Conservation (phyloP, 345 rosid species). For the Euphorbia pulcherrima region DNA sequence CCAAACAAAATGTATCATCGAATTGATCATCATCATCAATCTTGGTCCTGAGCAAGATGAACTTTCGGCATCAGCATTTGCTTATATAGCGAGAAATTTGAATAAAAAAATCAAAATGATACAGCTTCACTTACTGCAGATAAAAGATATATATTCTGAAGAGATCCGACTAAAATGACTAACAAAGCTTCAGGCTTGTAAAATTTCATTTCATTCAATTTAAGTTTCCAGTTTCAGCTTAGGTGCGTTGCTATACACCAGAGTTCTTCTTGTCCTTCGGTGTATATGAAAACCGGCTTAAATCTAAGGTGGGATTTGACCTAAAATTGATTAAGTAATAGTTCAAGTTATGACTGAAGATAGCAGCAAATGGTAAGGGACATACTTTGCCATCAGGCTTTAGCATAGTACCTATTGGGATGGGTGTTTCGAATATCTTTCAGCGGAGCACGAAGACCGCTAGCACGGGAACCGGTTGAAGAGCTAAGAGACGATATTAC, state of each 20-base stretch:
- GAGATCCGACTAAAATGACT: slow-evolving; percentile 11
- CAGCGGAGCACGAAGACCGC: slow-evolving; percentile 89
- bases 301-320: slow-evolving; percentile 41
- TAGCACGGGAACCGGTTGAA: slow-evolving; percentile 77
- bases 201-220: slow-evolving; percentile 15
- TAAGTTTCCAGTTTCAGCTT: slow-evolving; percentile 29
- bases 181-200: background rate
- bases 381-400: background rate
- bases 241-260: slow-evolving; percentile 22
- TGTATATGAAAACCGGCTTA: slow-evolving; percentile 59
- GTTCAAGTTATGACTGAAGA: slow-evolving; percentile 7
- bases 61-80: background rate
- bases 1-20: background rate
- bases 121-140: background rate
- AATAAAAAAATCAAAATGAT: background rate
- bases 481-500: slow-evolving; percentile 63
- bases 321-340: slow-evolving; percentile 34
- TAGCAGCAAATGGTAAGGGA: background rate
- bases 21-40: background rate
- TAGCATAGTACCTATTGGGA: slow-evolving; percentile 41
- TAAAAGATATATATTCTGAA: background rate
- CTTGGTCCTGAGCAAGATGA: slow-evolving; percentile 6
- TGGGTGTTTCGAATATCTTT: slow-evolving; percentile 53
- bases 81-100: background rate
- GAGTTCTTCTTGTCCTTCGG: slow-evolving; percentile 37